Conservation (phyloP, 345 rosid species). For the Citrus reticulata region DNA sequence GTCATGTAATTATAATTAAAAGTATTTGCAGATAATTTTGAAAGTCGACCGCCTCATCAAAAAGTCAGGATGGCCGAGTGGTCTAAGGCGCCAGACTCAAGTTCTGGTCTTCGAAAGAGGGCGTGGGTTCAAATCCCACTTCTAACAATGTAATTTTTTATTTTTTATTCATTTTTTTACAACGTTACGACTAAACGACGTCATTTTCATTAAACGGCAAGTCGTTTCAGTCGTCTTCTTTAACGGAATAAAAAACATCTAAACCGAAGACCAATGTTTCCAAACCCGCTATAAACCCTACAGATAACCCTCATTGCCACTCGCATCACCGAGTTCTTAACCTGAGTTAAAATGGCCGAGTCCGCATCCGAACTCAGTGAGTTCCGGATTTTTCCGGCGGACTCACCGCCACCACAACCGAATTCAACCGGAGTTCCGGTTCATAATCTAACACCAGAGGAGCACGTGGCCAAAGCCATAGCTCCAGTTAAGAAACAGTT, state of each 20-base stretch:
- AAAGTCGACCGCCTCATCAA: too few species aligned
- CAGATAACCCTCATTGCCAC: not conserved
- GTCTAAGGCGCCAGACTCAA: slow-evolving; percentile 91
- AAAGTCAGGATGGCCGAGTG: slow-evolving; percentile 77
- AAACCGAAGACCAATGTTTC: not conserved
- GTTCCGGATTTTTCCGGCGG: not conserved
- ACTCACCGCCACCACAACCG: slow-evolving; percentile 11
- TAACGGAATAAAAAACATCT: not conserved
- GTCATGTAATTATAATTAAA: too few species aligned
- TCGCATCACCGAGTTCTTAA: not conserved
- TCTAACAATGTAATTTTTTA: not conserved
- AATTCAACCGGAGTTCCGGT: slow-evolving; percentile 50
- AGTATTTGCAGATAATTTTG: too few species aligned
- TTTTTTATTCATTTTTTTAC: not conserved
- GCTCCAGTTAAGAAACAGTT: slow-evolving; percentile 79
- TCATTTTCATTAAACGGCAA: not conserved
- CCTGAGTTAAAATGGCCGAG: slow-evolving; percentile 16
- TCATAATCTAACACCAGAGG: slow-evolving; percentile 45
- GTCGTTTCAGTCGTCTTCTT: not conserved
- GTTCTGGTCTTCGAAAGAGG: slow-evolving; percentile 58
- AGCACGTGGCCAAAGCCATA: slow-evolving; percentile 67
- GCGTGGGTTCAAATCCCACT: slow-evolving; percentile 25
- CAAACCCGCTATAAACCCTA: not conserved
- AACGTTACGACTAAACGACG: not conserved
- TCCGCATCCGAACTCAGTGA: slow-evolving; percentile 2